Evolutionary conservation across 2,329 filamentous ascomycete species (phyloP).

Genomic region (Fusarium fracticaudum): DNA sequence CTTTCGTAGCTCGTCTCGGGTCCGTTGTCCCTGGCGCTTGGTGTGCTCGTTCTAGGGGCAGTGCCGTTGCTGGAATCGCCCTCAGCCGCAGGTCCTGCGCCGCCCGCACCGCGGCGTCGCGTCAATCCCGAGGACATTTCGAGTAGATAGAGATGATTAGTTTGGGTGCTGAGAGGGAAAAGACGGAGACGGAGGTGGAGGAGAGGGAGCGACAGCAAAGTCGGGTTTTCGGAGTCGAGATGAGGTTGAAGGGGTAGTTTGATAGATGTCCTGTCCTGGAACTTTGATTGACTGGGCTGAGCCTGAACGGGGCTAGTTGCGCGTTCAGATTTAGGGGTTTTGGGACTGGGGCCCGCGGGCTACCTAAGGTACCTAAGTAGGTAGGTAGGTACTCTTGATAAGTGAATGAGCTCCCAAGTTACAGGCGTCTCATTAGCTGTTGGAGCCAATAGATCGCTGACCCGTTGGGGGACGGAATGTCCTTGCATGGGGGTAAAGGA

Average conservation of each 20-base stretch:
- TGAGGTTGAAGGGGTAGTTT: constrained; percentile 41
- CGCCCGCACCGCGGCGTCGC: constrained; percentile 75
- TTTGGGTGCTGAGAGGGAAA: constrained; percentile 6
- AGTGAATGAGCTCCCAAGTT: neutral
- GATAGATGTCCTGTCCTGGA: constrained; percentile 32
- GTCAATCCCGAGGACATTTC: constrained; percentile 63
- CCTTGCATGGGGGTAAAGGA: constrained; percentile 2
- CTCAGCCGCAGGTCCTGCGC: constrained; percentile 64
- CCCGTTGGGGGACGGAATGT: constrained; percentile 7
- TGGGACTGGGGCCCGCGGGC: constrained; percentile 23
- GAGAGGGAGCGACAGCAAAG: constrained; percentile 20
- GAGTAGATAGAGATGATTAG: constrained; percentile 11
- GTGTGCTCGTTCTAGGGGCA: constrained; percentile 65
- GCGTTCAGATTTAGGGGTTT: constrained; percentile 45
- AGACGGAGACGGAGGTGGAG: constrained; percentile 19
- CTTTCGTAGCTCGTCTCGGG: constrained; percentile 89
- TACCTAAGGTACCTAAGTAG: too few species aligned
- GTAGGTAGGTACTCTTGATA: neutral
- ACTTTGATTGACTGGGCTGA: constrained; percentile 40
- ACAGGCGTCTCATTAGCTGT: constrained; percentile 18
- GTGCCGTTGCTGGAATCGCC: constrained; percentile 66
- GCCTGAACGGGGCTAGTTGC: constrained; percentile 43
- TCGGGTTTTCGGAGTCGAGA: constrained; percentile 30
- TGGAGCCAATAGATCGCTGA: constrained; percentile 21
- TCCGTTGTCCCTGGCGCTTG: constrained; percentile 62